phyloP scores from a whole-genome alignment of 2,329 filamentous ascomycete species.

The Xylariaceae sp. region DNA sequence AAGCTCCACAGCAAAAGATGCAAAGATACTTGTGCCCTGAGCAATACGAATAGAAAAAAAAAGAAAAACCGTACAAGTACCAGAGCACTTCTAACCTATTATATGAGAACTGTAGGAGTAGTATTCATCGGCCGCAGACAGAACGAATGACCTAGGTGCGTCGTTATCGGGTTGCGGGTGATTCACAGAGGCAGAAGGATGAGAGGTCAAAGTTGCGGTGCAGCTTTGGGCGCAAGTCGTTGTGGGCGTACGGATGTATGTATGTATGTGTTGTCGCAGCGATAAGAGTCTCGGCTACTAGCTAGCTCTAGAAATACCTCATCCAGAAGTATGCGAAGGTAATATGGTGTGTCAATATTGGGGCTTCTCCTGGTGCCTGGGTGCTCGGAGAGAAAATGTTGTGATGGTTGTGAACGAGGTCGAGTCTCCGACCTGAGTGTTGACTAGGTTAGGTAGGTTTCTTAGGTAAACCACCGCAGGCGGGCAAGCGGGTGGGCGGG shows the following conservation, averaged over 20 bases:
- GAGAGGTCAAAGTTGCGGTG: background rate
- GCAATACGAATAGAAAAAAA: slow-evolving; percentile 2
- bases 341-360: background rate
- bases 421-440: slow-evolving; percentile 22
- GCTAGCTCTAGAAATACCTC: background rate
- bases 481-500: slow-evolving; percentile 1
- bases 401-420: background rate
- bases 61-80: slow-evolving; percentile 6
- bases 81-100: slow-evolving; percentile 1
- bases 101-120: background rate
- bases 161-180: background rate
- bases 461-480: no score
- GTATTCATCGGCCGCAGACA: slow-evolving; percentile 7
- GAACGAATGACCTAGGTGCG: background rate
- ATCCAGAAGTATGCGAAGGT: background rate
- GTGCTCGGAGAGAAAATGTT: slow-evolving; percentile 6
- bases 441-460: no score
- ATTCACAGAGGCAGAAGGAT: background rate
- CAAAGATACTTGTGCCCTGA: slow-evolving; percentile 1
- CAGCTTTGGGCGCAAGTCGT: background rate
- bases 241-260: background rate
- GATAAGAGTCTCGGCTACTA: background rate
- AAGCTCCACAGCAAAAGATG: slow-evolving; percentile 5
- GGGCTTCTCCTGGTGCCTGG: background rate
- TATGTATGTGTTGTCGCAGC: background rate